Base-by-base conservation (phyloP, 352 stramenopile genomes). In the Phytophthora pini region DNA sequence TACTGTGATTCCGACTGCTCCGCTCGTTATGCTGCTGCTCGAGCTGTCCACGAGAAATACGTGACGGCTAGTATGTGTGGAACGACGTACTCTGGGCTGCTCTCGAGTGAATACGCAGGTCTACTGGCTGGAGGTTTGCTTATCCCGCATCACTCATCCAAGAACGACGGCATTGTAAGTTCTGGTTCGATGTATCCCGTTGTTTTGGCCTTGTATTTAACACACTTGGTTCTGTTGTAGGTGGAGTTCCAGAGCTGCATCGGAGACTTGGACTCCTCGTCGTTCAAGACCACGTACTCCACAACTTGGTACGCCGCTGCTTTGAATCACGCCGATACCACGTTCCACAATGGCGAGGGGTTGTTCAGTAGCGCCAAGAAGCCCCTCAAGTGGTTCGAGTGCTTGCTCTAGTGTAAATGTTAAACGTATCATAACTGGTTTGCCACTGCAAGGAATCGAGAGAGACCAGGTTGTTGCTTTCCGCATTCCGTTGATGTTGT, bases 211-310 rank as follows among this genome's bases (percentile, higher is more conserved):
- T 0, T 36, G 31, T 36, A 34, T 34, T 10, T 10, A 36, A 13
- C 31, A 36, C 31, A 36, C 9, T 36, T 36, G 31, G 10, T 36
- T 13, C 13, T 36, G 10, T 36, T 12, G 31, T 40, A 80, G 74
- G 77, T 90, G 24, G 79, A 87, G 55, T 88, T 86, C 68, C 64
- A 84, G 50, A 90, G 81, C 66, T 90, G 81, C 58, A 59, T 74
- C 5, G 72, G 65, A n/a, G 69, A 67, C 15, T 59, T 88, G 9
- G 67, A 80, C 12, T 46, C 56, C 7, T 72, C 56, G 13, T 67
- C 53, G 7, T 88, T 90, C 40, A 53, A 63, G 3, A 57, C 60
- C 10, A 63, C 62, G n/a, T 88, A 77, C 48, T 70, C 65, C 0
- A 80, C 60, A 47, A 59, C 58, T 31, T 80, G 76, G 73, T 88